Conservation (phyloP, 75 land plant genomes). For the Sequoia sempervirens region DNA sequence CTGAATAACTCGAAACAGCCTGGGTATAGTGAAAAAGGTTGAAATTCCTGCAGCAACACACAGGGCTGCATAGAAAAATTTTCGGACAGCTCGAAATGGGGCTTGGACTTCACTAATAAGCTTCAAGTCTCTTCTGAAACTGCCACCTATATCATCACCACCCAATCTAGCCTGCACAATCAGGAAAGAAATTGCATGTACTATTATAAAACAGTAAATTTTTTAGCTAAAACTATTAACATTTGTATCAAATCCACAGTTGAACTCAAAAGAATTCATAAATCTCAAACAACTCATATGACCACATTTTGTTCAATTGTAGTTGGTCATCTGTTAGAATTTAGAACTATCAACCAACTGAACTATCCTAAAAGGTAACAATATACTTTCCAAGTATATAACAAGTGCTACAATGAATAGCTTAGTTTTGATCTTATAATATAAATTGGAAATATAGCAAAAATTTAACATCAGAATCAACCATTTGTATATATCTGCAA, state of each 20-base stretch:
- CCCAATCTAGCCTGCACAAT: conserved; percentile 74
- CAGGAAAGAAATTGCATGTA: neutral
- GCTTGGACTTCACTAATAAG: conserved; percentile 98
- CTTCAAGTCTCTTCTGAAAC: conserved; percentile 93
- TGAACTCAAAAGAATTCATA: neutral
- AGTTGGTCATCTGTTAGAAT: neutral
- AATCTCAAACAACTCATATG: neutral
- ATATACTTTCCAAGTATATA: neutral
- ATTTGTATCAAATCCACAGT: neutral
- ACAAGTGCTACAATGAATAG: neutral
- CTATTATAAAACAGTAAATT: neutral
- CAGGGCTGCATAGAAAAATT: conserved; percentile 83
- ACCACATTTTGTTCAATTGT: neutral
- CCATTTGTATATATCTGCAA: neutral
- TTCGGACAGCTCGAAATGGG: conserved; percentile 90
- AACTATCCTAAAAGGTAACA: conserved; percentile 6
- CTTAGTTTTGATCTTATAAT: neutral
- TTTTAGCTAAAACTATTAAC: neutral
- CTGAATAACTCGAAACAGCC: conserved; percentile 64
- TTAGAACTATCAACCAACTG: neutral
- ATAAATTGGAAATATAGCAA: neutral
- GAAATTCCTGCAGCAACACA: conserved; percentile 92
- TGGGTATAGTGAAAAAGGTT: conserved; percentile 70
- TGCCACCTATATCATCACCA: conserved; percentile 79
- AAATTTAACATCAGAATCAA: conserved; percentile 1